A percentile compares a stretch with the other conserved stretches of the same genome.
Evolutionary conservation across 164 flowering plant genomes (phyloP).

Genomic region (Brasenia schreberi): DNA sequence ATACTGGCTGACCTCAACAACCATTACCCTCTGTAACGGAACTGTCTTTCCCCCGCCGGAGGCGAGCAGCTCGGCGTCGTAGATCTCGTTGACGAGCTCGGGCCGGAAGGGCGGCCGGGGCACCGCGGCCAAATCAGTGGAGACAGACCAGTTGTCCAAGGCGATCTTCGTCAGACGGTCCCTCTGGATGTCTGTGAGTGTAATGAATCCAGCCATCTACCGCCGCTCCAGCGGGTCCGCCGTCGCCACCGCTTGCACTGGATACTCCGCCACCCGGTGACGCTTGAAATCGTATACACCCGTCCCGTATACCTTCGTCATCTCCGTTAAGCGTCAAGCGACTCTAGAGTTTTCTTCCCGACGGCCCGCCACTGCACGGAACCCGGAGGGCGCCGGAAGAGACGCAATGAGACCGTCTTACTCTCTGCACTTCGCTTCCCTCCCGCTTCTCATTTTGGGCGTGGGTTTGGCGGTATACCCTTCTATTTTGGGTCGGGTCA

Average conservation of each 20-base stretch:
- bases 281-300: constrained; percentile 81
- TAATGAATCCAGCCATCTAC: constrained; percentile 39
- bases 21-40: constrained; percentile 87
- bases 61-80: constrained; percentile 60
- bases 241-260: constrained; percentile 19
- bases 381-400: too few relatives aligned
- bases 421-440: too few relatives aligned
- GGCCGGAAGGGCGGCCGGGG: constrained; percentile 23
- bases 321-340: constrained; percentile 5
- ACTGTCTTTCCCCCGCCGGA: constrained; percentile 51
- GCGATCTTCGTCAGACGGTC: constrained; percentile 82
- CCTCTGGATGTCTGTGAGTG: constrained; percentile 63
- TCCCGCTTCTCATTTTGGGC: too few relatives aligned
- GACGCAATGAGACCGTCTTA: too few relatives aligned
- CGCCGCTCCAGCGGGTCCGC: constrained; percentile 19
- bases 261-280: constrained; percentile 90
- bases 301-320: constrained; percentile 78
- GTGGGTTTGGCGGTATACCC: too few relatives aligned
- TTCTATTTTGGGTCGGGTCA: too few relatives aligned
- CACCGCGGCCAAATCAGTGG: constrained; percentile 18
- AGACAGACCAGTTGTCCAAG: constrained; percentile 49
- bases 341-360: neutral
- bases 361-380: too few relatives aligned
- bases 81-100: constrained; percentile 72
- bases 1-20: constrained; percentile 91